A percentile compares a stretch with the other conserved stretches of the same genome.
phyloP scores from a whole-genome alignment of 129 eudicot genomes.

The Lonicera japonica region DNA sequence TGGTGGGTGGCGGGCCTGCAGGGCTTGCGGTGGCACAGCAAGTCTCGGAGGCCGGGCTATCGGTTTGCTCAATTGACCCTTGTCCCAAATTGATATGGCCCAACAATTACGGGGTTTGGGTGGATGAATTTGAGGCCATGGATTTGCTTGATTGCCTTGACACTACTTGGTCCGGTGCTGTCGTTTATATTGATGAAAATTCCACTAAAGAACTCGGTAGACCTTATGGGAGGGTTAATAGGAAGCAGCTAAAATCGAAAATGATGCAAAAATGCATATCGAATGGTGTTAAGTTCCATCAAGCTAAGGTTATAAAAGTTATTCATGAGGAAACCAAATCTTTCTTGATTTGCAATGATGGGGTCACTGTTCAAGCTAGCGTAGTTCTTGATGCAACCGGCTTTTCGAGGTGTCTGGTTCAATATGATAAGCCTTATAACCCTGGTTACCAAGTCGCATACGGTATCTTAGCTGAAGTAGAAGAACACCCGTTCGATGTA shows the following conservation, averaged over 20 bases:
- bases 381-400: conserved; percentile 99
- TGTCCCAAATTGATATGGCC: conserved; percentile 95
- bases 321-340: conserved; percentile 83
- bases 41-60: conserved; percentile 86
- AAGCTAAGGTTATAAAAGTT: conserved; percentile 87
- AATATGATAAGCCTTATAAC: conserved; percentile 94
- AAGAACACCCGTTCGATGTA: conserved; percentile 88
- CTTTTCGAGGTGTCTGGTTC: conserved; percentile 76
- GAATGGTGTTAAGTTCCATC: conserved; percentile 94
- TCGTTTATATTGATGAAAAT: conserved; percentile 61
- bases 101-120: conserved; percentile 98
- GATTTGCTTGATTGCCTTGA: conserved; percentile 94
- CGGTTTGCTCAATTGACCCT: conserved; percentile 94
- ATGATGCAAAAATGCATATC: conserved; percentile 89
- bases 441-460: conserved; percentile 99
- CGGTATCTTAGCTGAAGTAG: conserved; percentile 93
- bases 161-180: conserved; percentile 93
- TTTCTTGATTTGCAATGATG: conserved; percentile 77
- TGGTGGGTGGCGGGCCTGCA: conserved; percentile 99
- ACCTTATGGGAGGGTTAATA: conserved; percentile 89
- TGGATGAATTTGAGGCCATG: conserved; percentile 97
- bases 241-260: conserved; percentile 86
- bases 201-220: conserved; percentile 66
- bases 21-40: conserved; percentile 97
- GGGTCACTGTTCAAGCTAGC: conserved; percentile 76